Base-by-base conservation (phyloP, 306 rosid species). In the Quillaja saponaria region DNA sequence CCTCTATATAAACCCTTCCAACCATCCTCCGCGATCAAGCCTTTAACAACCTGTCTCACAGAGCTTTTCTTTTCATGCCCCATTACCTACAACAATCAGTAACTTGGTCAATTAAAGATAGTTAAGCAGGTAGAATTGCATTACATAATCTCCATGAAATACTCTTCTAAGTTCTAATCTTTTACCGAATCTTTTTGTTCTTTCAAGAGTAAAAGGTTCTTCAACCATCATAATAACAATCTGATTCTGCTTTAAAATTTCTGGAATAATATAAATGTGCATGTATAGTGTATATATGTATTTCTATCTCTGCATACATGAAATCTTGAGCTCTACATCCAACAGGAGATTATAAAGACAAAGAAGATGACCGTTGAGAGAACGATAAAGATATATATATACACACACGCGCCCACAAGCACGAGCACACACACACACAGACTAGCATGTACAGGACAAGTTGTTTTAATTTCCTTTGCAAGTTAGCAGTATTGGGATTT, bases 1-100 rank as follows among this genome's bases (percentile, higher is more conserved):
- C 97, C 97, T 76, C 86, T 85, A 61, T 91, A 91, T 13, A 91
- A 72, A 46, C 97, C 97, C 80, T 73, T 78, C 97, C 96, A 88
- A 52, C 97, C 97, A 51, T 91, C 97, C 46, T 91, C 97, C 1
- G 41, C 40, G 21, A 91, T 75, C 71, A 91, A 80, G 69, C 75
- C 78, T 81, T 73, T 86, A 57, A 88, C 81, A 70, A 91, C 85
- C 77, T 91, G 79, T 76, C 88, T 86, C 15, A 83, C 75, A 53
- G 96, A 76, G 63, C 46, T 84, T 67, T 71, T 78, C 69, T 75
- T 80, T 59, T 81, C 97, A 39, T 76, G 86, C 62, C 86, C 90
- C 58, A 73, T 74, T 69, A 88, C 96, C 97, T 91, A 49, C 38
- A 72, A 31, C 20, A 70, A 42, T 35, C 31, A 12, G 46, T 14